A percentile compares a stretch with the other conserved stretches of the same genome.
These are phyloP conservation scores for Bidens hawaiensis DNA, from an alignment of 140 eudicot genomes.

Conservation along the genomic window DNA sequence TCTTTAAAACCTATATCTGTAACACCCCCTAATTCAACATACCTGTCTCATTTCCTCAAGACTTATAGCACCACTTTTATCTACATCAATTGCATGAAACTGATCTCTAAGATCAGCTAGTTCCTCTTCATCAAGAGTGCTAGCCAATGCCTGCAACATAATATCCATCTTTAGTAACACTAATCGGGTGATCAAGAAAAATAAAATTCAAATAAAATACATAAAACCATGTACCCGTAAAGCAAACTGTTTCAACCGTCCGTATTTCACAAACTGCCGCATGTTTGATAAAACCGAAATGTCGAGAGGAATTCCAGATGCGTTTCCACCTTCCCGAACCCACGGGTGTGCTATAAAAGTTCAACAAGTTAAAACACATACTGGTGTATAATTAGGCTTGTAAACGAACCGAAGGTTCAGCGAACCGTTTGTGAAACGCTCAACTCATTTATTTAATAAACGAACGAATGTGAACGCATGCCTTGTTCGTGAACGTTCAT, in stretches of 20 bases:
- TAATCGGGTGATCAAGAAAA: slow-evolving; percentile 9
- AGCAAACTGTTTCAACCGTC: slow-evolving; percentile 91
- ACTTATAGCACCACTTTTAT: slow-evolving; percentile 79
- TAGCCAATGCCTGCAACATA: slow-evolving; percentile 70
- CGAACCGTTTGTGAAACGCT: too few species aligned
- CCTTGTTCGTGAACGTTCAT: too few species aligned
- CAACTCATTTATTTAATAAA: too few species aligned
- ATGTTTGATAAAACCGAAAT: slow-evolving; percentile 81
- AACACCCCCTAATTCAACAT: neutral
- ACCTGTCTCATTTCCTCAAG: slow-evolving; percentile 97
- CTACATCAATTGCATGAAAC: slow-evolving; percentile 80
- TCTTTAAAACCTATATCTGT: neutral
- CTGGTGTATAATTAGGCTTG: too few species aligned
- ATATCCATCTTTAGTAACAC: neutral
- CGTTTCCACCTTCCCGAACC: slow-evolving; percentile 99
- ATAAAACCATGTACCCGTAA: slow-evolving; percentile 42
- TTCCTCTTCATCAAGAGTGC: slow-evolving; percentile 79
- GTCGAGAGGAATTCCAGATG: slow-evolving; percentile 92
- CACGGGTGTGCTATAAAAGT: slow-evolving; percentile 78
- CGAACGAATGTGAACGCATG: too few species aligned
- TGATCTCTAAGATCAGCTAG: slow-evolving; percentile 75
- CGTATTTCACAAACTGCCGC: slow-evolving; percentile 89
- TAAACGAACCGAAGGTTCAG: too few species aligned
- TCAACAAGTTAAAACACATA: slow-evolving; percentile 1
- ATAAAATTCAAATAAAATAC: neutral